phyloP scores from a whole-genome alignment of 257 asterid genomes.

The Dorcoceras hygrometricum region DNA sequence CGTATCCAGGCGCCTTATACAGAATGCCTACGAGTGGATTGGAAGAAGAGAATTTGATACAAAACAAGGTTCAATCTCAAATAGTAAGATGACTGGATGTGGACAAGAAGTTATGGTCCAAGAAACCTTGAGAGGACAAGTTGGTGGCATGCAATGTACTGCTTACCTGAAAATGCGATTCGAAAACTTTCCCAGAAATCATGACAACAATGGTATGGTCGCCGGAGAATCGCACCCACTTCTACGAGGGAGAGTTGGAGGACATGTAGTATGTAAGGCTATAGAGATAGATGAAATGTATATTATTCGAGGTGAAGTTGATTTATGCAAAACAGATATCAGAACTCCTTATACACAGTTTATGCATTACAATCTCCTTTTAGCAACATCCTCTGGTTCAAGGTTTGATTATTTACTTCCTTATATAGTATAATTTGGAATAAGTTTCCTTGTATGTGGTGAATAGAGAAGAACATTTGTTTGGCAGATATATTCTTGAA shows the following conservation, averaged over 20 bases:
- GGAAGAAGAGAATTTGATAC: not conserved
- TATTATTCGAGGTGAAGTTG: constrained; percentile 45
- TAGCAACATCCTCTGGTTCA: constrained; percentile 59
- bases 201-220: not conserved
- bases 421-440: not conserved
- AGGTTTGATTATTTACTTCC: constrained; percentile 28
- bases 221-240: constrained; percentile 16
- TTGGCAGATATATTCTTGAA: constrained; percentile 51
- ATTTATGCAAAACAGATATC: constrained; percentile 39
- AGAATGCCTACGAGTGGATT: constrained; percentile 22
- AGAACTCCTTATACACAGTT: constrained; percentile 61
- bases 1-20: constrained; percentile 34
- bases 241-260: constrained; percentile 43
- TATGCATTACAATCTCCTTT: constrained; percentile 48
- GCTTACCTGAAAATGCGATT: constrained; percentile 41
- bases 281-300: constrained; percentile 40
- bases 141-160: constrained; percentile 45
- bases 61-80: constrained; percentile 15
- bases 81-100: constrained; percentile 7
- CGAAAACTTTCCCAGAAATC: not conserved
- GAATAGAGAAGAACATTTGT: constrained; percentile 9
- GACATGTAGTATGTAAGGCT: constrained; percentile 33
- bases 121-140: constrained; percentile 49
- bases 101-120: constrained; percentile 14
- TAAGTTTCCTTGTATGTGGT: not conserved